Conservation (phyloP, 306 rosid species). For the Corylus avellana region DNA sequence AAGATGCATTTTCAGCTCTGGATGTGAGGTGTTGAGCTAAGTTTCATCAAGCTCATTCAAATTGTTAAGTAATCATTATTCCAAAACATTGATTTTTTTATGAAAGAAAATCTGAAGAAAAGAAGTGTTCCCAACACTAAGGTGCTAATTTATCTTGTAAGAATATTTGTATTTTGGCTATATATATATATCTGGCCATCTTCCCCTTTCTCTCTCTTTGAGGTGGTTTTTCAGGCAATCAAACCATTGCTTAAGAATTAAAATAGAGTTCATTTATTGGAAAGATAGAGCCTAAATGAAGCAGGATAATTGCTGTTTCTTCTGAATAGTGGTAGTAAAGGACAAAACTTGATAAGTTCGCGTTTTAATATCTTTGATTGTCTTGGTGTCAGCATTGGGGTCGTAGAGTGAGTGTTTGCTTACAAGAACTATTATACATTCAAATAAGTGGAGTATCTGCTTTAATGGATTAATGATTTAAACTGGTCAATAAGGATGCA, state of each 20-base stretch:
- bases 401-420: neutral
- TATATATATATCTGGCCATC: neutral
- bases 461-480: neutral
- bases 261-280: neutral
- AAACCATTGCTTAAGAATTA: neutral
- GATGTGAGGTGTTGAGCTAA: neutral
- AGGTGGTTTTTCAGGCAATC: neutral
- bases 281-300: conserved; percentile 4
- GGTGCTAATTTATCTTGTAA: neutral
- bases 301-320: neutral
- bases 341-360: neutral
- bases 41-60: neutral
- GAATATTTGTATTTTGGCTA: neutral
- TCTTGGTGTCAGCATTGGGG: conserved; percentile 3
- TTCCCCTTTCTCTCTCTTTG: neutral
- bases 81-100: no score
- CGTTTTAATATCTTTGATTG: neutral
- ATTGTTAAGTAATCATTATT: no score
- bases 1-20: conserved; percentile 9
- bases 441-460: neutral
- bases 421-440: neutral
- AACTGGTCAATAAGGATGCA: neutral
- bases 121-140: neutral
- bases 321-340: conserved; percentile 17
- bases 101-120: neutral